These are phyloP conservation scores for Ceratopteris richardii DNA, from an alignment of 75 land plant genomes.

Conservation along the genomic window DNA sequence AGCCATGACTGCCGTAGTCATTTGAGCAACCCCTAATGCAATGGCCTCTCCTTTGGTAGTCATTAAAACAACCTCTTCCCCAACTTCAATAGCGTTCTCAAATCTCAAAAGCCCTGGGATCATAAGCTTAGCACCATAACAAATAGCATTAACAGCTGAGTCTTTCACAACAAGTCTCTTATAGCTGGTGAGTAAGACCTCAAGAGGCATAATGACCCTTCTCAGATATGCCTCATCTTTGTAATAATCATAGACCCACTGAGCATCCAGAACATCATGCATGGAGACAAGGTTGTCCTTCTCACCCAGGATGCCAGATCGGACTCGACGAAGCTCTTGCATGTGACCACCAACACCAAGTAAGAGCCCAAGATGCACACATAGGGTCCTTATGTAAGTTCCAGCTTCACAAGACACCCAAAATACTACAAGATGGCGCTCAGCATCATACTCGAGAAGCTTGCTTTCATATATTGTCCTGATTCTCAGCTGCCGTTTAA, in stretches of 20 bases:
- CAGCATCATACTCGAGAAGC: constrained; percentile 78
- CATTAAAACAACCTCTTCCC: constrained; percentile 92
- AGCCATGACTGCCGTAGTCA: constrained; percentile 95
- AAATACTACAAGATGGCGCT: constrained; percentile 76
- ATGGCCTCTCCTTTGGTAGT: constrained; percentile 97
- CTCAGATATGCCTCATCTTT: constrained; percentile 77
- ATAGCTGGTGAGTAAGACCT: constrained; percentile 79
- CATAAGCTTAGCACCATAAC: constrained; percentile 97
- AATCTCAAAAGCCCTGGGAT: constrained; percentile 89
- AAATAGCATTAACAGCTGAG: constrained; percentile 91
- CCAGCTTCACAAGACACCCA: constrained; percentile 96
- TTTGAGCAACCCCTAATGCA: constrained; percentile 87
- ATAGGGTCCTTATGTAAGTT: constrained; percentile 81
- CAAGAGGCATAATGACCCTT: constrained; percentile 85
- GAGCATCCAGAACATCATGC: constrained; percentile 96
- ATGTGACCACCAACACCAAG: constrained; percentile 93
- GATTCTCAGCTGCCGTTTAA: constrained; percentile 84
- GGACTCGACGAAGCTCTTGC: constrained; percentile 90
- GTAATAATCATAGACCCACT: constrained; percentile 81
- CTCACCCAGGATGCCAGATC: constrained; percentile 92
- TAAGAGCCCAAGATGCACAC: constrained; percentile 80
- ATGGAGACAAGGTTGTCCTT: constrained; percentile 90
- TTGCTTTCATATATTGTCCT: constrained; percentile 91
- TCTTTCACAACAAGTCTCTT: constrained; percentile 91
- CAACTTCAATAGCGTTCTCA: constrained; percentile 81